Evolutionary conservation across 169 alveolate species (phyloP).

Genomic region (Fabrea salina): DNA sequence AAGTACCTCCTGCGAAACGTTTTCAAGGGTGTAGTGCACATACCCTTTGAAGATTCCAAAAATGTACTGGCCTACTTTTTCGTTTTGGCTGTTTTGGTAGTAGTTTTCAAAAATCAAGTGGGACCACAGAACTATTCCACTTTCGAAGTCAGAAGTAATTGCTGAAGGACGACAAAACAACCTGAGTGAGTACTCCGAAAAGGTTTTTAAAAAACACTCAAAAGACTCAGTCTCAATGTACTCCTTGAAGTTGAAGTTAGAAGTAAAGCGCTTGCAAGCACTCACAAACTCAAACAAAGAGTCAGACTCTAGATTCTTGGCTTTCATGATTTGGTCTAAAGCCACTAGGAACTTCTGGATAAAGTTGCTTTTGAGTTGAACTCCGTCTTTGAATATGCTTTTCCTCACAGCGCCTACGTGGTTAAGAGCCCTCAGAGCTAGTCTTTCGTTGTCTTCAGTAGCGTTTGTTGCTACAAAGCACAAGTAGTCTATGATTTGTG

Average conservation of each 20-base stretch:
- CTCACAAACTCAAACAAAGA: not conserved
- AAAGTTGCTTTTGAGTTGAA: not conserved
- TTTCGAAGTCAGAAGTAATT: not conserved
- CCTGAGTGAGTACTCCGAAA: not conserved
- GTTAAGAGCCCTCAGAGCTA: not conserved
- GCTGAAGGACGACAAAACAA: not conserved
- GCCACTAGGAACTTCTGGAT: not conserved
- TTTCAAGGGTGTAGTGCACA: not conserved
- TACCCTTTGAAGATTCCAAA: not conserved
- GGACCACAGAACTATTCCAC: not conserved
- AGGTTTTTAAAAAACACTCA: not conserved
- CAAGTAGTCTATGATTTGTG: not conserved
- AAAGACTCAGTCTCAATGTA: not conserved
- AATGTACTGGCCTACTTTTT: not conserved
- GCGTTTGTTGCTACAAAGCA: not conserved
- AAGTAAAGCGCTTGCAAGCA: not conserved
- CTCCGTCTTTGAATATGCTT: not conserved
- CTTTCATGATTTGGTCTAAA: not conserved
- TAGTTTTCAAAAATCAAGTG: not conserved
- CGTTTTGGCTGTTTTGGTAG: not conserved
- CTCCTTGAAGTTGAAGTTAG: not conserved
- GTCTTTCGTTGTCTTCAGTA: not conserved
- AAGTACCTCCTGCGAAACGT: not conserved
- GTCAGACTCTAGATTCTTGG: not conserved
- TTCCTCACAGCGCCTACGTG: slow-evolving; percentile 1